These are phyloP conservation scores for Berberis thunbergii DNA, from an alignment of 164 flowering plant species.

Conservation along the genomic window DNA sequence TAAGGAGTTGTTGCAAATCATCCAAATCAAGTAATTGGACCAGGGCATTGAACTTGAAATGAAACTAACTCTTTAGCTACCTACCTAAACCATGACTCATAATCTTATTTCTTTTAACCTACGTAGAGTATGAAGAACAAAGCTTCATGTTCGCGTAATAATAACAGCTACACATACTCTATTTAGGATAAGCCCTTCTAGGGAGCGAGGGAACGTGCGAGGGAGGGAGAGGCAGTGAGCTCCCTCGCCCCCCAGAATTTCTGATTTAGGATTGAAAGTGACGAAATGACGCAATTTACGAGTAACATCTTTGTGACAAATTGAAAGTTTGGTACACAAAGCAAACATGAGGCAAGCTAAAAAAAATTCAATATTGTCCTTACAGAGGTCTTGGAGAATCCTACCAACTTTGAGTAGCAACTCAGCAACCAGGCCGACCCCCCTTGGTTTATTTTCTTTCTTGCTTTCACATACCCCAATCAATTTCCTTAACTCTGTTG, in stretches of 20 bases:
- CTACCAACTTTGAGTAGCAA: constrained; percentile 7
- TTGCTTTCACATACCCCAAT: constrained; percentile 2
- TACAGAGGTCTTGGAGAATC: not conserved
- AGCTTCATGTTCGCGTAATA: too few relatives aligned
- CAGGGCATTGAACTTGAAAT: too few relatives aligned
- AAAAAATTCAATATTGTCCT: too few relatives aligned
- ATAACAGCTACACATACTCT: not conserved
- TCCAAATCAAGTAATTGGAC: too few relatives aligned
- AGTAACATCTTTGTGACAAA: constrained; percentile 3
- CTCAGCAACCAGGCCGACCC: not conserved
- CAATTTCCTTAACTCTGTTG: not conserved
- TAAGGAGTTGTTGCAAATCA: too few relatives aligned
- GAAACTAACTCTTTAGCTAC: too few relatives aligned
- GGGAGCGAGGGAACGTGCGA: too few relatives aligned
- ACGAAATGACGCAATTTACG: not conserved
- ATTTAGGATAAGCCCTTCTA: not conserved
- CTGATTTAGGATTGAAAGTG: not conserved
- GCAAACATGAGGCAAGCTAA: not conserved
- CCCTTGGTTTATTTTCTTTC: not conserved
- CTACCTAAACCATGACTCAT: too few relatives aligned
- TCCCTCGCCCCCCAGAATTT: too few relatives aligned
- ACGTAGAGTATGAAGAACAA: too few relatives aligned
- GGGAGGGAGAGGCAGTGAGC: too few relatives aligned
- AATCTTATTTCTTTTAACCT: too few relatives aligned
- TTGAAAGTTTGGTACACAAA: not conserved